Conservation (phyloP, 495 filamentous ascomycete species). For the Xylona heveae region DNA sequence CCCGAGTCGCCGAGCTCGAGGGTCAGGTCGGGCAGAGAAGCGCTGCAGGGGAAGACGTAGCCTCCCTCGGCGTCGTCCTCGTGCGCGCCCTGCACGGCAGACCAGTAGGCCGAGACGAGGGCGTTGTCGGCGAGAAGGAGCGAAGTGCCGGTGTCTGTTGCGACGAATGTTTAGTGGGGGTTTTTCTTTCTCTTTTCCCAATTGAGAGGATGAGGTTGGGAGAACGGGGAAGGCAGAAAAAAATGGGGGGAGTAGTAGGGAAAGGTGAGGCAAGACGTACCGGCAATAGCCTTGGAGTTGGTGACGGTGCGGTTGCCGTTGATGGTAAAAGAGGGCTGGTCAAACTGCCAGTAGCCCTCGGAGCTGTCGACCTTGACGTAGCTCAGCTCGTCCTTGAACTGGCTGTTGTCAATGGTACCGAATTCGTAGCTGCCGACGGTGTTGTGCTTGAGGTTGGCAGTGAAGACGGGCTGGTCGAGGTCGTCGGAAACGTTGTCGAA, state of each 20-base stretch:
- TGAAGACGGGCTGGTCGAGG: conserved; percentile 50
- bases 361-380: conserved; percentile 41
- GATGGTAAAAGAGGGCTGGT: conserved; percentile 33
- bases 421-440: conserved; percentile 54
- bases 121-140: conserved; percentile 17
- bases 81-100: conserved; percentile 26
- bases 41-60: conserved; percentile 42
- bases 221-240: neutral
- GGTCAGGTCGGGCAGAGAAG: conserved; percentile 39
- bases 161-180: neutral
- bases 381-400: conserved; percentile 40
- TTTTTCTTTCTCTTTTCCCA: neutral
- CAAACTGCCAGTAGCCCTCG: conserved; percentile 58
- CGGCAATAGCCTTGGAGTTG: conserved; percentile 17
- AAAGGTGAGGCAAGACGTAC: conserved; percentile 2
- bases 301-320: conserved; percentile 17
- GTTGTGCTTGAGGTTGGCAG: conserved; percentile 41
- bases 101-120: conserved; percentile 15
- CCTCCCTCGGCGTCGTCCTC: conserved; percentile 29
- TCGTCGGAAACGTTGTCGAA: conserved; percentile 50
- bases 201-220: neutral
- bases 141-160: conserved; percentile 19
- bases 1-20: conserved; percentile 40
- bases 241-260: neutral
- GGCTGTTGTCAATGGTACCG: conserved; percentile 41